phyloP scores from a whole-genome alignment of 495 filamentous ascomycete species.

The Aspergillus ostianus region DNA sequence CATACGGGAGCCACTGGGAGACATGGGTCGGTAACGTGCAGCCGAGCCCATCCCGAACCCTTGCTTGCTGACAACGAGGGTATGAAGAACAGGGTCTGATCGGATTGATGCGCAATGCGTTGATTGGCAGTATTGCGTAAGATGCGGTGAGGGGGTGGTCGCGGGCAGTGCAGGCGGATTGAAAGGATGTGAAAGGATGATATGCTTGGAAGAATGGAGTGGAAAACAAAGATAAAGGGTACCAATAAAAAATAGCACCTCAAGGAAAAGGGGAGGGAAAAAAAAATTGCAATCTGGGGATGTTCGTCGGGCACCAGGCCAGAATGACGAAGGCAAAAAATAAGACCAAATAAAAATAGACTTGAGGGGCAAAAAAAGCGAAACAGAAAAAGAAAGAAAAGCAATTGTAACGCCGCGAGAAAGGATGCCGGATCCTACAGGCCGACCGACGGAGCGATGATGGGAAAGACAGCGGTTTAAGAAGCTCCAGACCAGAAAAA shows the following conservation, averaged over 20 bases:
- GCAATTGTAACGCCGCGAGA: not conserved
- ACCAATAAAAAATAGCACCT: not conserved
- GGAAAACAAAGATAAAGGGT: conserved; percentile 1
- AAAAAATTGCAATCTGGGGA: not conserved
- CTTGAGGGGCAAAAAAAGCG: conserved; percentile 11
- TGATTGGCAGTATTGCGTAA: not conserved
- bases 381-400: conserved; percentile 1
- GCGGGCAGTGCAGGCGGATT: not conserved
- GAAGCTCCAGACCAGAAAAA: not conserved
- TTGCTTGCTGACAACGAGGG: conserved; percentile 7
- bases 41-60: conserved; percentile 22
- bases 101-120: not conserved
- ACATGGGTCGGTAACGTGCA: conserved; percentile 31
- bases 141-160: not conserved
- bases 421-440: conserved; percentile 7
- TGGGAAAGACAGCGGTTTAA: conserved; percentile 2
- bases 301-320: conserved; percentile 15
- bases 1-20: conserved; percentile 36
- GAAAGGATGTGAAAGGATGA: not conserved
- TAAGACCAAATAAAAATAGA: not conserved
- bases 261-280: not conserved
- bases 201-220: not conserved
- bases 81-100: conserved; percentile 7
- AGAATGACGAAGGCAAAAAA: conserved; percentile 8
- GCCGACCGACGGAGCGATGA: conserved; percentile 4